Evolutionary conservation across 176 grass and related monocot genomes (phyloP).

Genomic region (Dendrocalamus sinicus): DNA sequence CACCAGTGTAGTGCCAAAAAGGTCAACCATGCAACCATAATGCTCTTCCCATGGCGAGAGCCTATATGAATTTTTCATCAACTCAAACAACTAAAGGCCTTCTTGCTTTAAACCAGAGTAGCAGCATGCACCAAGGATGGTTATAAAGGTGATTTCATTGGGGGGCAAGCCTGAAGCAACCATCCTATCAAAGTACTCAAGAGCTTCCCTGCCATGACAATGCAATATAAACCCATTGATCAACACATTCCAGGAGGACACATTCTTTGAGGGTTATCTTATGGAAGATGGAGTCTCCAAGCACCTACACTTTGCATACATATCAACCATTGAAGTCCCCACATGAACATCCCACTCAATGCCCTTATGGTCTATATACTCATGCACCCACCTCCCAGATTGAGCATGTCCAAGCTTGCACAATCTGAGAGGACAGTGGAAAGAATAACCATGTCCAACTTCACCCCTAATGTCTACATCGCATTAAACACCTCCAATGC

Average conservation of each 20-base stretch:
- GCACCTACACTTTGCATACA: slow-evolving; percentile 57
- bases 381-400: slow-evolving; percentile 52
- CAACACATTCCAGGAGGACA: slow-evolving; percentile 60
- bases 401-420: slow-evolving; percentile 49
- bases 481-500: slow-evolving; percentile 49
- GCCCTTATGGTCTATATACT: slow-evolving; percentile 51
- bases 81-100: slow-evolving; percentile 41
- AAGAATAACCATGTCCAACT: slow-evolving; percentile 51
- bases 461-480: slow-evolving; percentile 49
- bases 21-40: slow-evolving; percentile 64
- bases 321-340: slow-evolving; percentile 57
- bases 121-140: slow-evolving; percentile 51
- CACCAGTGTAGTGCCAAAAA: slow-evolving; percentile 37
- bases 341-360: slow-evolving; percentile 62
- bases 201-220: slow-evolving; percentile 40
- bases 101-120: slow-evolving; percentile 54
- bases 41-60: slow-evolving; percentile 52
- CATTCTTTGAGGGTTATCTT: slow-evolving; percentile 51
- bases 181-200: slow-evolving; percentile 54
- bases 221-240: slow-evolving; percentile 53
- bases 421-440: slow-evolving; percentile 54
- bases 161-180: slow-evolving; percentile 34
- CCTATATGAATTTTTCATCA: slow-evolving; percentile 42
- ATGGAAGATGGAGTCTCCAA: slow-evolving; percentile 47
- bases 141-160: slow-evolving; percentile 56